Evolutionary conservation across 305 asterid species (phyloP).

Genomic region (Fraxinus nigra): DNA sequence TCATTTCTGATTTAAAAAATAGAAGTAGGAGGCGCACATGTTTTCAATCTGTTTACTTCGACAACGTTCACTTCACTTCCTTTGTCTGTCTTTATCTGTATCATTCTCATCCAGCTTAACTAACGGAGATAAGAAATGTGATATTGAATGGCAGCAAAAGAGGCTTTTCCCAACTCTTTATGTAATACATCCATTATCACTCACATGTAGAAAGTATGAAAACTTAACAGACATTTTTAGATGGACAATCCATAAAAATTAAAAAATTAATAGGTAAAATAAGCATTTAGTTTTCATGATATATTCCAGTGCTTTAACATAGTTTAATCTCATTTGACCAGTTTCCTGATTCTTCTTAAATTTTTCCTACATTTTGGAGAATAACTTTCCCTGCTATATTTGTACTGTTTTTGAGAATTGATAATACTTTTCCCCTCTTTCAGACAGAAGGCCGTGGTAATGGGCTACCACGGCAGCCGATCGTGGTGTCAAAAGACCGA

Average conservation of each 20-base stretch:
- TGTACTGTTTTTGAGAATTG: slow-evolving; percentile 2
- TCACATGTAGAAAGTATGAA: neutral
- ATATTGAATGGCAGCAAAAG: neutral
- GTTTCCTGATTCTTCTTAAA: slow-evolving; percentile 3
- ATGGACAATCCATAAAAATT: slow-evolving; percentile 5
- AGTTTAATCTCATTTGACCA: neutral
- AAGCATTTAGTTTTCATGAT: slow-evolving; percentile 6
- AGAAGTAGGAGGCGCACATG: neutral
- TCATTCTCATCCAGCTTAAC: slow-evolving; percentile 15
- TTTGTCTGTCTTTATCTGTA: neutral
- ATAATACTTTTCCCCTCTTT: slow-evolving; percentile 18
- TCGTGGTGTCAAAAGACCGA: slow-evolving; percentile 61
- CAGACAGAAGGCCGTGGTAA: slow-evolving; percentile 80
- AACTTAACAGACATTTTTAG: neutral
- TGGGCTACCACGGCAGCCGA: slow-evolving; percentile 60
- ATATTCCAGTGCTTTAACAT: slow-evolving; percentile 12
- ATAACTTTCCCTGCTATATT: slow-evolving; percentile 9
- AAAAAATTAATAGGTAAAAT: slow-evolving; percentile 3
- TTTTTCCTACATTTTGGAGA: neutral
- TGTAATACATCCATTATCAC: neutral
- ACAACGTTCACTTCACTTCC: slow-evolving; percentile 9
- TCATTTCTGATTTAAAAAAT: neutral
- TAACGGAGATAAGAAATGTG: neutral
- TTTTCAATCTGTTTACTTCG: neutral
- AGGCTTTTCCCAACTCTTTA: neutral